phyloP scores from a whole-genome alignment of 148 eudicot species.

The Oxyria digyna region DNA sequence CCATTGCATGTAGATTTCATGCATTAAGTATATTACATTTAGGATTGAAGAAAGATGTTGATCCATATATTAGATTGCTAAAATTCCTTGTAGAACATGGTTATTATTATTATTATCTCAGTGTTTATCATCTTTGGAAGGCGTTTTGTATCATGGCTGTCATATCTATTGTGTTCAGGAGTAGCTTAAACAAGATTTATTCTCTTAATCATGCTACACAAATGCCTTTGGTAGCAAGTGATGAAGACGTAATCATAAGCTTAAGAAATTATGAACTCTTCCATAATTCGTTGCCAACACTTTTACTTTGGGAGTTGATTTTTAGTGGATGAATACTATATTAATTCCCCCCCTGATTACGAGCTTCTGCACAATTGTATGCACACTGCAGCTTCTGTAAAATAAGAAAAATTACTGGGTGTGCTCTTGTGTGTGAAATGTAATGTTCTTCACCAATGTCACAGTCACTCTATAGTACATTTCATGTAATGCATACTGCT shows the following conservation, averaged over 20 bases:
- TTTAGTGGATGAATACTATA: not conserved
- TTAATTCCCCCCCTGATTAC: too few species aligned
- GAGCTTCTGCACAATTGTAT: too few species aligned
- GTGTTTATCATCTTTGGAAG: not conserved
- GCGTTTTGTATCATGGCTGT: not conserved
- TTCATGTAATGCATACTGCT: too few species aligned
- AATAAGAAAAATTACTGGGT: too few species aligned
- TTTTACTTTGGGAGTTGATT: not conserved
- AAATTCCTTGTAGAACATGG: not conserved
- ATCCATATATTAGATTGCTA: not conserved
- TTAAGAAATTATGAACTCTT: not conserved
- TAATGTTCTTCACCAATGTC: too few species aligned
- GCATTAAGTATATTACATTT: not conserved
- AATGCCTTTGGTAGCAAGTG: not conserved
- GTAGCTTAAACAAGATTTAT: not conserved
- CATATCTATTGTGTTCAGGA: not conserved
- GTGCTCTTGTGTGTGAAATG: too few species aligned
- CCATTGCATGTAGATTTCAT: not conserved
- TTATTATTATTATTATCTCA: not conserved
- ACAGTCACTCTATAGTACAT: too few species aligned
- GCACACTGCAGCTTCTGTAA: too few species aligned
- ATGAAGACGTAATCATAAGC: not conserved
- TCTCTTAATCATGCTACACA: not conserved
- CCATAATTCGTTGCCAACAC: not conserved
- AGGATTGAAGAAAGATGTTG: not conserved